A percentile compares a stretch with the other conserved stretches of the same genome.
Evolutionary conservation across 2,329 filamentous ascomycete genomes (phyloP).

Genomic region (Grosmannia clavigera): DNA sequence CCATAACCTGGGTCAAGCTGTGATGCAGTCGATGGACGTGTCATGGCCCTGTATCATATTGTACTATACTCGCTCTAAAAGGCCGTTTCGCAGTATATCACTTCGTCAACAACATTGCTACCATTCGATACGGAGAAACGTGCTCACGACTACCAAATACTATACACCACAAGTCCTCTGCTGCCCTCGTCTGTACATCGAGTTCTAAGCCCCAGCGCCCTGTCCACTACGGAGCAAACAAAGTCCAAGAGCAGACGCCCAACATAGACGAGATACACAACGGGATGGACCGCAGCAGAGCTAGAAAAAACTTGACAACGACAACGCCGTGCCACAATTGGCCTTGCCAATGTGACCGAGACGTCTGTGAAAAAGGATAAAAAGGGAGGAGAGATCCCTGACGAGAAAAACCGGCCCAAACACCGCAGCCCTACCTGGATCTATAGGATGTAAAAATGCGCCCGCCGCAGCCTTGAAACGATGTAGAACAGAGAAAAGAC

Average conservation of each 20-base stretch:
- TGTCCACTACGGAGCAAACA: background rate
- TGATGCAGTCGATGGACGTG: background rate
- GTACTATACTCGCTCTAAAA: no score
- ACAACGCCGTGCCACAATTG: no score
- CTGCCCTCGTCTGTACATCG: background rate
- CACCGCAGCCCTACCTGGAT: background rate
- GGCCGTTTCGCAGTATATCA: no score
- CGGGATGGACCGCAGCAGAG: background rate
- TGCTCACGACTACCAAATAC: no score
- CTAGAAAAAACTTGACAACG: background rate
- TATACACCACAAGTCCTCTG: no score
- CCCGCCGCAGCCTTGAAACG: background rate
- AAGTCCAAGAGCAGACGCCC: background rate
- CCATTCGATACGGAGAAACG: no score
- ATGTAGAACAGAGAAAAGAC: background rate
- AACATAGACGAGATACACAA: background rate
- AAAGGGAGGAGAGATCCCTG: background rate
- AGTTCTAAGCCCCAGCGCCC: background rate
- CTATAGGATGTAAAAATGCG: background rate
- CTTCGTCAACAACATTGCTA: no score
- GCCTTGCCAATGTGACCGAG: background rate
- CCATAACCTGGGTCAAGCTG: constrained; percentile 6
- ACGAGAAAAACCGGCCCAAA: background rate
- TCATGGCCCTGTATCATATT: no score
- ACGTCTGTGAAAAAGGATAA: background rate